Evolutionary conservation across 441 rosid genomes (phyloP).

Genomic region (Populus trichocarpa): DNA sequence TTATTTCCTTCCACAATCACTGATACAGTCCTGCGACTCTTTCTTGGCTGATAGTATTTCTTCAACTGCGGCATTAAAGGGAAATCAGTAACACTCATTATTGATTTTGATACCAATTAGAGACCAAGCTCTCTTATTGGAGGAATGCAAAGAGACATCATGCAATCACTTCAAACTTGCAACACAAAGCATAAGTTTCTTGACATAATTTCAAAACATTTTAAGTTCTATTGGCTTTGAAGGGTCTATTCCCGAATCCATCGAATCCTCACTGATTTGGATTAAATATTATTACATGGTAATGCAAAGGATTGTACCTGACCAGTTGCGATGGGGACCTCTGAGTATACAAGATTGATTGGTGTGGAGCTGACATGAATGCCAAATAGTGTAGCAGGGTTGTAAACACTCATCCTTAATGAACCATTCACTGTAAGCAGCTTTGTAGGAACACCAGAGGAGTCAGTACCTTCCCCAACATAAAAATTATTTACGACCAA

Average conservation of each 20-base stretch:
- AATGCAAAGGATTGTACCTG: constrained; percentile 42
- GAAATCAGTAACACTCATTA: not conserved
- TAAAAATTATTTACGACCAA: constrained; percentile 57
- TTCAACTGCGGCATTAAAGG: constrained; percentile 54
- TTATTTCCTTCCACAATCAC: constrained; percentile 59
- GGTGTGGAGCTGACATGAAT: constrained; percentile 78
- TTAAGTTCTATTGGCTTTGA: not conserved
- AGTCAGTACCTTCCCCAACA: constrained; percentile 78
- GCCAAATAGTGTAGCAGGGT: constrained; percentile 84
- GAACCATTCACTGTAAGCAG: constrained; percentile 71
- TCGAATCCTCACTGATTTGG: not conserved
- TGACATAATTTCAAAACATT: not conserved
- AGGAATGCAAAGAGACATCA: not conserved
- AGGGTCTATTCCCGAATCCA: too few relatives aligned
- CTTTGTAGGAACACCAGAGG: constrained; percentile 79
- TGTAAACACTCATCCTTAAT: constrained; percentile 57
- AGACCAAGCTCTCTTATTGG: not conserved
- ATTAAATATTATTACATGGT: not conserved
- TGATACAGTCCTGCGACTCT: constrained; percentile 59
- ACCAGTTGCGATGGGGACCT: constrained; percentile 73
- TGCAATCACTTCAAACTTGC: not conserved
- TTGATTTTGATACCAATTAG: not conserved
- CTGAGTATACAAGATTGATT: constrained; percentile 60
- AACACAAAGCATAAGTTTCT: not conserved
- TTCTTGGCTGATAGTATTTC: constrained; percentile 83